Base-by-base conservation (phyloP, 495 filamentous ascomycete genomes). In the Cryomyces minteri region DNA sequence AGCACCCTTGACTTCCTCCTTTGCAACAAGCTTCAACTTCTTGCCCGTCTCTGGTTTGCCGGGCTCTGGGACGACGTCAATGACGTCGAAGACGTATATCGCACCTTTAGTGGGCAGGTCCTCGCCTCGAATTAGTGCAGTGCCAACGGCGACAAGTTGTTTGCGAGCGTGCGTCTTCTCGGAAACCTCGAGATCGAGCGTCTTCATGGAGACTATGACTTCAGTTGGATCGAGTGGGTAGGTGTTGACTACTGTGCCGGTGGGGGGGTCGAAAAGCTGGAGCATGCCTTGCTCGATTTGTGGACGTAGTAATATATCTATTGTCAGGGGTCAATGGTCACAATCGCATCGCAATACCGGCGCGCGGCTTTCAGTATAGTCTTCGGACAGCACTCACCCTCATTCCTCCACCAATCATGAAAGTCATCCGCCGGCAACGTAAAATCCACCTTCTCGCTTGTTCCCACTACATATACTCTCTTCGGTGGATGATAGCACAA, bases 1-100 rank as follows among this genome's bases (percentile, higher is more conserved):
- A n/a, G 88, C 87, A 2, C 90, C 90, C 47, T 88, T 84, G 30
- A 94, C 85, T 25, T 88, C 82, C 54, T 96, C 90, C 48, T 82
- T 81, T 5, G 82, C 80, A 12, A 94, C 67, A 6, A 94, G 73
- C 59, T 94, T 92, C 30, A 96, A 61, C 54, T 77, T 86, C 48
- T 74, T 77, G 55, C 82, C 78, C 4, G 82, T 93, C 55, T 94
- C 88, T 2, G 87, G 84, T 3, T 71, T 70, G 5, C 76, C 84
- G 0, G 88, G 88, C 42, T 95, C 78, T 0, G 90, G 88, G 0
- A 93, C 88, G 40, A 95, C 90, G 28, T 76, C 71, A 43, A 94
- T 86, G 40, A 96, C 69, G 47, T 94, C 86, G 58, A 88, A 94
- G 43, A 99, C 82, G 58, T 90, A 88, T 47, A 99, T 71, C 43